Percentiles rank a stretch among this genome's conserved stretches.
Evolutionary conservation across 163 green algal species (phyloP).

Genomic region (Chloroidium sp.): DNA sequence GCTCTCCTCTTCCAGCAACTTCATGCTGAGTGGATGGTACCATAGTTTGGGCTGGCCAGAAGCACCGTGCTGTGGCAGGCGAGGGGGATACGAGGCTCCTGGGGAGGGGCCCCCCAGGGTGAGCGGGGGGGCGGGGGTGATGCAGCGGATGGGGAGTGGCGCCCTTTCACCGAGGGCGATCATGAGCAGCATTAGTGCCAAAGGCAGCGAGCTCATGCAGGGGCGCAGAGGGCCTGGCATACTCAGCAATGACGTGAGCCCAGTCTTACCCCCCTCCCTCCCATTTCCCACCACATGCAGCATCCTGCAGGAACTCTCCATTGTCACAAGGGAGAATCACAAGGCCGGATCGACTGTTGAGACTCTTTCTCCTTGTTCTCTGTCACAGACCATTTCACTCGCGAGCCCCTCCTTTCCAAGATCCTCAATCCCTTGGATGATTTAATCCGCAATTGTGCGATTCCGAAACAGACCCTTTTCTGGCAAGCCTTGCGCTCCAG

Average conservation of each 20-base stretch:
- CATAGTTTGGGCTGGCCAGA: no score
- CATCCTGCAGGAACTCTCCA: background rate
- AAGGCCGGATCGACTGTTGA: no score
- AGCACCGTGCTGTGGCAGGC: background rate
- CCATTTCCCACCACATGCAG: background rate
- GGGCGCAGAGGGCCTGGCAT: background rate
- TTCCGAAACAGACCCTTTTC: no score
- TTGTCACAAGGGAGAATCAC: no score
- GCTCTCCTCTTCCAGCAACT: no score
- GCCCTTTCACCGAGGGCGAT: background rate
- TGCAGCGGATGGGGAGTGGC: conserved; percentile 19
- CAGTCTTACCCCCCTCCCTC: background rate
- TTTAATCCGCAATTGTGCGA: background rate
- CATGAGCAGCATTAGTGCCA: background rate
- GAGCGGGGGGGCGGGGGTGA: background rate
- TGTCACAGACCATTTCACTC: background rate
- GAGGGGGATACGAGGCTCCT: background rate
- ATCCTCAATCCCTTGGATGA: background rate
- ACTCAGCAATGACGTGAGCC: background rate
- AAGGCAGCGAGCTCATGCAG: background rate
- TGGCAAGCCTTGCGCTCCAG: no score
- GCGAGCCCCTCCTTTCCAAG: background rate
- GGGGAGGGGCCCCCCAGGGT: background rate
- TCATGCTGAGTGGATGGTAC: no score
- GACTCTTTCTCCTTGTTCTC: no score